Conservation (phyloP, 148 eudicot genomes). For the Fagopyrum esculentum region DNA sequence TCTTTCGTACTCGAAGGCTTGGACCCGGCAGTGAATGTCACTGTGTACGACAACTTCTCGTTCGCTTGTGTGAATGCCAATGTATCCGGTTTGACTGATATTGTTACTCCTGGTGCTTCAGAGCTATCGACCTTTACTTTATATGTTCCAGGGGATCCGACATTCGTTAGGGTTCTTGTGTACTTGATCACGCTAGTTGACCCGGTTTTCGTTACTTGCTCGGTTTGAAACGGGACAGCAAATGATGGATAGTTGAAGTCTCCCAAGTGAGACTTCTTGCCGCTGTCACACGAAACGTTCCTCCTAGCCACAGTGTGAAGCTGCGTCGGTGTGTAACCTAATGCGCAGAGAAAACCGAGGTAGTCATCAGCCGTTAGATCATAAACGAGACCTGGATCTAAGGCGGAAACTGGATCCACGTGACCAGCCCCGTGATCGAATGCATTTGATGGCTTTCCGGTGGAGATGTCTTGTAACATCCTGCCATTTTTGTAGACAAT, state of each 20-base stretch:
- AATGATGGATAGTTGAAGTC: slow-evolving; percentile 64
- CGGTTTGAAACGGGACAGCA: slow-evolving; percentile 26
- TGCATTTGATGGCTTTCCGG: slow-evolving; percentile 50
- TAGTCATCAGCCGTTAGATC: slow-evolving; percentile 43
- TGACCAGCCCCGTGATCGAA: slow-evolving; percentile 61
- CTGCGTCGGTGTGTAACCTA: slow-evolving; percentile 39
- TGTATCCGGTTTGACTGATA: slow-evolving; percentile 49
- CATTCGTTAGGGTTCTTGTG: slow-evolving; percentile 71
- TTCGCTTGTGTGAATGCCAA: slow-evolving; percentile 48
- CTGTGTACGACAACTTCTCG: slow-evolving; percentile 70
- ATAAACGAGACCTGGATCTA: slow-evolving; percentile 53
- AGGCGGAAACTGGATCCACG: slow-evolving; percentile 53
- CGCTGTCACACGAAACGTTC: slow-evolving; percentile 32
- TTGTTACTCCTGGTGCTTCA: slow-evolving; percentile 45
- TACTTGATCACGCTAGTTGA: slow-evolving; percentile 27
- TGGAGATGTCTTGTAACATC: slow-evolving; percentile 30
- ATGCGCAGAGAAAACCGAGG: slow-evolving; percentile 44
- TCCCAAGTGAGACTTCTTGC: slow-evolving; percentile 27
- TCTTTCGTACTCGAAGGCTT: slow-evolving; percentile 39
- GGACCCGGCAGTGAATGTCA: slow-evolving; percentile 48
- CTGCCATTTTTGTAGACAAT: slow-evolving; percentile 37
- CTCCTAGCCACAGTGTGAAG: slow-evolving; percentile 35
- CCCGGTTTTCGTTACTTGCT: background rate
- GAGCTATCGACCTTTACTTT: slow-evolving; percentile 33
- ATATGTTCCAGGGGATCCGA: slow-evolving; percentile 62